phyloP scores from a whole-genome alignment of 192 early-diverging fungal genomes.

The Mortierella alpina region DNA sequence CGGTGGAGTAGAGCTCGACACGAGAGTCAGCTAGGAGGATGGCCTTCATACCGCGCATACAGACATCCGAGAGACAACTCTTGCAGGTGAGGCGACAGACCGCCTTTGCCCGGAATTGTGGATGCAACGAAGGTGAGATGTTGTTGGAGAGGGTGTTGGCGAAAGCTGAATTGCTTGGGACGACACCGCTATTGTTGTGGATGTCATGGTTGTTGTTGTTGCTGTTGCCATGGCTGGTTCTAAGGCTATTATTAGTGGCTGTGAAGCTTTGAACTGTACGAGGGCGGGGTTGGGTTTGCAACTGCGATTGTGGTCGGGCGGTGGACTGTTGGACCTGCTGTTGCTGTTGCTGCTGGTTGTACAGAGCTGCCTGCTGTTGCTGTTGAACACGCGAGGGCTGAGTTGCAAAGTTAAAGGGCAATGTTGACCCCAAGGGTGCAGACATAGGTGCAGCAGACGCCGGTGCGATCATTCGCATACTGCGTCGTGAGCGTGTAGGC shows the following conservation, averaged over 20 bases:
- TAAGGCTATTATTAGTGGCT: background rate
- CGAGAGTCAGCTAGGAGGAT: constrained; percentile 81
- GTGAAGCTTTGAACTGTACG: too few species aligned
- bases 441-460: background rate
- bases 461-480: background rate
- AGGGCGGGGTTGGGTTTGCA: background rate
- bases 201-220: background rate
- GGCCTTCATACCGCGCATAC: constrained; percentile 84
- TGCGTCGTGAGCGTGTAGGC: background rate
- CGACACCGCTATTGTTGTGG: background rate
- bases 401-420: background rate
- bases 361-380: background rate
- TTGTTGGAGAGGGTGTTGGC: constrained; percentile 9
- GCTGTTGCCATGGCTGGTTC: background rate
- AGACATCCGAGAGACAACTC: constrained; percentile 71
- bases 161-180: constrained; percentile 1
- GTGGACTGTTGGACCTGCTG: background rate
- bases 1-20: constrained; percentile 82
- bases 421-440: background rate
- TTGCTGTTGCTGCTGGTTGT: background rate
- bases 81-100: constrained; percentile 77
- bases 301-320: background rate
- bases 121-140: constrained; percentile 50
- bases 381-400: constrained; percentile 1
- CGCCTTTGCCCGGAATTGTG: constrained; percentile 72